Conservation (phyloP, 2,329 filamentous ascomycete species). For the Alternaria tenuissima region DNA sequence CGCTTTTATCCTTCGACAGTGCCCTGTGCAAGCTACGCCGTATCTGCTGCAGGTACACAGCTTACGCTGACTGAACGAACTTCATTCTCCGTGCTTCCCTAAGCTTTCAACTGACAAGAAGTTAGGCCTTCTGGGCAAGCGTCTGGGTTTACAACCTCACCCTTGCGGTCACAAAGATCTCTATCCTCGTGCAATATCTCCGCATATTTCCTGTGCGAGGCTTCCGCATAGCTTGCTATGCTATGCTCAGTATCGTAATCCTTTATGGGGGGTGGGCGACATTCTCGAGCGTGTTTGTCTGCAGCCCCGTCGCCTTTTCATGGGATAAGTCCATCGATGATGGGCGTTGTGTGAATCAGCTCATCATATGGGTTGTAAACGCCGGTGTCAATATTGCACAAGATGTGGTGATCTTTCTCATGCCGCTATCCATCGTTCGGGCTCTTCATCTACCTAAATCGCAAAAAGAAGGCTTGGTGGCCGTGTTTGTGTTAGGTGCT, state of each 20-base stretch:
- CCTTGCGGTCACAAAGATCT: slow-evolving; percentile 43
- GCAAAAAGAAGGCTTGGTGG: slow-evolving; percentile 48
- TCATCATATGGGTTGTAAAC: slow-evolving; percentile 42
- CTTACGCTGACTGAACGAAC: neutral
- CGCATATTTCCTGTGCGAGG: slow-evolving; percentile 40
- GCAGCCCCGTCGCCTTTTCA: slow-evolving; percentile 41
- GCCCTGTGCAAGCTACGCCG: no score
- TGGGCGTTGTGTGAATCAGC: slow-evolving; percentile 43
- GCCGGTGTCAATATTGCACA: slow-evolving; percentile 43
- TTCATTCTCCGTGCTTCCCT: neutral
- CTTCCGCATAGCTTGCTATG: slow-evolving; percentile 40
- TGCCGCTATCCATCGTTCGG: slow-evolving; percentile 43
- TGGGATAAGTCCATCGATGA: slow-evolving; percentile 40
- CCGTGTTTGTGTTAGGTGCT: slow-evolving; percentile 50
- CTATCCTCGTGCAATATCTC: slow-evolving; percentile 45
- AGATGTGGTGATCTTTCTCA: slow-evolving; percentile 44
- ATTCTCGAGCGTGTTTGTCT: slow-evolving; percentile 47
- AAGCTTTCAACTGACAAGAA: slow-evolving; percentile 18
- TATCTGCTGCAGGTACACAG: neutral
- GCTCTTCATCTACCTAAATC: slow-evolving; percentile 42
- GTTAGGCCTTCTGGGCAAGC: slow-evolving; percentile 47
- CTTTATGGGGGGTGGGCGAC: slow-evolving; percentile 41
- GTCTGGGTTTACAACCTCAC: slow-evolving; percentile 46
- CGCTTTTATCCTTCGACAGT: neutral
- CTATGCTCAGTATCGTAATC: slow-evolving; percentile 36